These are phyloP conservation scores for Vaccinium macrocarpon DNA, from an alignment of 148 eudicot species.

Conservation along the genomic window DNA sequence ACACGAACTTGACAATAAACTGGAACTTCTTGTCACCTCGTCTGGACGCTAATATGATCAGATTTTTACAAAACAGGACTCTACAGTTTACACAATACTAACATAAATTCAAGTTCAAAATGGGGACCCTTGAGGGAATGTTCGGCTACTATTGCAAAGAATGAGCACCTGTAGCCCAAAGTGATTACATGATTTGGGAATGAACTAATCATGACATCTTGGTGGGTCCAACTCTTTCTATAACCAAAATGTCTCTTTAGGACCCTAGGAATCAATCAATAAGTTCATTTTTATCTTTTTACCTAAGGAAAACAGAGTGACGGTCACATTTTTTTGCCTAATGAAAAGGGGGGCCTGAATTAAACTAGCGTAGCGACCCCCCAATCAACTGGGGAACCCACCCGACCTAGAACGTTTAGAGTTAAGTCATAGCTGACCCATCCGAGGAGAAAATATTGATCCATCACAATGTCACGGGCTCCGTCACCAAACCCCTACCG, in stretches of 20 bases:
- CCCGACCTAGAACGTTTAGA: too few species aligned
- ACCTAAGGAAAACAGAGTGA: neutral
- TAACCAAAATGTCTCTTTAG: neutral
- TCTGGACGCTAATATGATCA: neutral
- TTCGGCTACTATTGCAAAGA: neutral
- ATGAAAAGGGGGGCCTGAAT: too few species aligned
- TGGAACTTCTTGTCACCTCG: neutral
- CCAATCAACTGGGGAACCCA: too few species aligned
- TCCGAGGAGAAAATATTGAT: too few species aligned
- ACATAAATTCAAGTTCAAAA: neutral
- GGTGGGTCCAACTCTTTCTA: neutral
- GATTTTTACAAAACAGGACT: neutral
- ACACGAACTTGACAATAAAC: neutral
- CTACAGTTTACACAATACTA: neutral
- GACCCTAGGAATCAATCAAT: neutral
- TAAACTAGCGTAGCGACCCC: too few species aligned
- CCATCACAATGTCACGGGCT: too few species aligned
- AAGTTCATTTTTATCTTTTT: neutral
- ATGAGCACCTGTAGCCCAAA: neutral
- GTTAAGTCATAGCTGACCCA: too few species aligned
- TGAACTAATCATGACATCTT: constrained; percentile 1
- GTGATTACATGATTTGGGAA: neutral
- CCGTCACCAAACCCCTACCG: too few species aligned
- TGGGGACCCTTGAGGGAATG: constrained; percentile 15
- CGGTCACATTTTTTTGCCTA: neutral